A percentile compares a stretch with the other conserved stretches of the same genome.
Evolutionary conservation across 2,329 filamentous ascomycete genomes (phyloP).

Genomic region (Arachnomyces sp.): DNA sequence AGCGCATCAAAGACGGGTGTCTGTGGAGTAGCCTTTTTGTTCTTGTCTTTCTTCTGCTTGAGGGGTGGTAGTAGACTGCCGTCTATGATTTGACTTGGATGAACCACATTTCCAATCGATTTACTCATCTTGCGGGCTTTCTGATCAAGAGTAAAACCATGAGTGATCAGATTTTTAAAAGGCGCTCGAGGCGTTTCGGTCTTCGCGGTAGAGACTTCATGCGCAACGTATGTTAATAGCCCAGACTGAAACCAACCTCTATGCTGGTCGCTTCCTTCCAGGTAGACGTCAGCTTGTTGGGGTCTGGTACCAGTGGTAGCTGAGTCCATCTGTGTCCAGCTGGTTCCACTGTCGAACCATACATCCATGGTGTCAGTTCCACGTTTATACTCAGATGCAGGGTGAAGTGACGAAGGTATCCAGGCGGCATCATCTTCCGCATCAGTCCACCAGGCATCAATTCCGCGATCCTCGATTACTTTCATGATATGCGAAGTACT

Average conservation of each 20-base stretch:
- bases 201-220: constrained; percentile 32
- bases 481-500: constrained; percentile 79
- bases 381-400: constrained; percentile 53
- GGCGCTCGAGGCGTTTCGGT: constrained; percentile 49
- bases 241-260: constrained; percentile 98
- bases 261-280: constrained; percentile 94
- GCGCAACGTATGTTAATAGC: constrained; percentile 74
- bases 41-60: constrained; percentile 55
- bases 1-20: constrained; percentile 56
- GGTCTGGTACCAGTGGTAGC: constrained; percentile 8
- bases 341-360: constrained; percentile 97
- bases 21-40: constrained; percentile 32
- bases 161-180: constrained; percentile 84
- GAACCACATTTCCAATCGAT: constrained; percentile 81
- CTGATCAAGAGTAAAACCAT: constrained; percentile 87
- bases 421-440: constrained; percentile 65
- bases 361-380: constrained; percentile 98
- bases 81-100: constrained; percentile 74
- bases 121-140: constrained; percentile 98
- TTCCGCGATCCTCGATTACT: constrained; percentile 67
- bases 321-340: constrained; percentile 59
- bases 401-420: constrained; percentile 59
- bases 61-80: constrained; percentile 67
- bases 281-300: constrained; percentile 66
- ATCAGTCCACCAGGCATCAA: constrained; percentile 95